phyloP scores from a whole-genome alignment of 768 basidiomycete genomes.

The Suillus bovinus region DNA sequence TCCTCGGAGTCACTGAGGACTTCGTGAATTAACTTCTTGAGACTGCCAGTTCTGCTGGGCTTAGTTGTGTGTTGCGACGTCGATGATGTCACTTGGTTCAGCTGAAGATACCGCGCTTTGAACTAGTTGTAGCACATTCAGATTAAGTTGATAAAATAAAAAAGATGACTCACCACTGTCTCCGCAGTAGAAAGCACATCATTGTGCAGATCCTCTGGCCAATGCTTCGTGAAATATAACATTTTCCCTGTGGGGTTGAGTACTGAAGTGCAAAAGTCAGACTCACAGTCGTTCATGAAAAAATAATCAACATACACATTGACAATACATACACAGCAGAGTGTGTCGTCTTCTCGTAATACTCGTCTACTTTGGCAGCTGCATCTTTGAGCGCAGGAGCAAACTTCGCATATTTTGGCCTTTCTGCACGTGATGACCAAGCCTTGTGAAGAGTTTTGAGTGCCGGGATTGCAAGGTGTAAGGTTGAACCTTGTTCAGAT shows the following conservation, averaged over 20 bases:
- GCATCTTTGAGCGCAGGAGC: background rate
- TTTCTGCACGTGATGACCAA: background rate
- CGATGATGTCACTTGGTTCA: too few species aligned
- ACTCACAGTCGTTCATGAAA: background rate
- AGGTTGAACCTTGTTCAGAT: too few species aligned
- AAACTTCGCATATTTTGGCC: background rate
- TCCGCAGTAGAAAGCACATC: constrained; percentile 17
- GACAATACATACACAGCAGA: background rate
- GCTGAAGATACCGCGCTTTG: too few species aligned
- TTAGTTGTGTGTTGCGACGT: too few species aligned
- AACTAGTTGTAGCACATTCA: background rate
- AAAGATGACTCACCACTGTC: constrained; percentile 15
- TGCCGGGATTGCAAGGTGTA: background rate
- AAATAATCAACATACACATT: background rate
- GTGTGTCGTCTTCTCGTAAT: background rate
- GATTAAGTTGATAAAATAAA: background rate
- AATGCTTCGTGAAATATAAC: constrained; percentile 28
- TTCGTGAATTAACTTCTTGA: too few species aligned
- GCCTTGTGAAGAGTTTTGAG: background rate
- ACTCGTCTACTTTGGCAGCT: background rate
- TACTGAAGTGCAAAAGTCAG: constrained; percentile 15
- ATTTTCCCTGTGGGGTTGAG: constrained; percentile 26
- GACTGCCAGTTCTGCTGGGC: too few species aligned
- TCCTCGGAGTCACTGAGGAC: too few species aligned
- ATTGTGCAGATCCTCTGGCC: constrained; percentile 21